Evolutionary conservation across 192 early-diverging fungal genomes (phyloP), one percentile per base, ranked within the genome.

Genomic region (Coemansia erecta): DNA sequence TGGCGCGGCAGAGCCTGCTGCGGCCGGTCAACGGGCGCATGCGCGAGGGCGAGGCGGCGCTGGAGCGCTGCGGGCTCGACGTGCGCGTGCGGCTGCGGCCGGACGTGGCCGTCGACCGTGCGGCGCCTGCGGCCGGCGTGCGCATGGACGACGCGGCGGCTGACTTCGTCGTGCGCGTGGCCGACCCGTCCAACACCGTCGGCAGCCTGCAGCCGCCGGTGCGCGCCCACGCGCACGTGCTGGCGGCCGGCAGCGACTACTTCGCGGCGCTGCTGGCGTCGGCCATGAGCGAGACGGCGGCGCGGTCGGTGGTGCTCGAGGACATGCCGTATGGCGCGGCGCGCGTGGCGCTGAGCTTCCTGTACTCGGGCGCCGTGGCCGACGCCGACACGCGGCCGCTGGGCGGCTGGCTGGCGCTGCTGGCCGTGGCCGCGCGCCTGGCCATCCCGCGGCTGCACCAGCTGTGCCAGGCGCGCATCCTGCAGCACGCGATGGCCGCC

Each of bases 181-280:
- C 15, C 17, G 75, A 78, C 53, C 70, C 75, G 2, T 60, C 64
- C 23, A 78, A 78, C 53, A 54, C 52, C 2, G 65, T 69, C n/a
- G 75, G 75, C 33, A 59, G 62, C 24, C 46, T 78, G 28, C 75
- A 78, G 60, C 75, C 75, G 43, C 75, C 70, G 1, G 64, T 78
- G 14, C 15, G 66, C 3, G 70, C 75, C 0, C 75, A 78, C 31
- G 69, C 61, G 28, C 37, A 53, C 17, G 70, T 78, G 39, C 61
- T 78, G 24, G 61, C 61, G 0, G 69, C 65, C 9, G 75, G 75
- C 13, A 78, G 75, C 51, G 75, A 78, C 19, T 78, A 78, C 44
- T 78, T 78, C 56, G 69, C 65, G 0, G 75, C 75, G 17, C 54
- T 78, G 43, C 63, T 72, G 23, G 53, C 53, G 2, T 78, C 75